phyloP scores from a whole-genome alignment of 2,329 filamentous ascomycete species.

The Mollisia scopiformis region DNA sequence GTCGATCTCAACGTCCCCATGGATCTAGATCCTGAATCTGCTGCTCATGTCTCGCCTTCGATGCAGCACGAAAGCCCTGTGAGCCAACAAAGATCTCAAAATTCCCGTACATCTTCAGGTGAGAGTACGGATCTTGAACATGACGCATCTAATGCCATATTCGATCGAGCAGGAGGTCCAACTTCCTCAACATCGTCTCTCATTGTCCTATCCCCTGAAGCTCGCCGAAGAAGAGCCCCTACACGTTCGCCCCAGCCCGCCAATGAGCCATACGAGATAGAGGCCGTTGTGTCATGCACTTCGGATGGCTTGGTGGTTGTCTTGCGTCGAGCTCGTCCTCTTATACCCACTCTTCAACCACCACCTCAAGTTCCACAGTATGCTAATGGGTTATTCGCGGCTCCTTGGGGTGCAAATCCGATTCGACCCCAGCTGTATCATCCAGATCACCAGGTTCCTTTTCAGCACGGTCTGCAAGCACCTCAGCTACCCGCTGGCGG shows the following conservation, averaged over 20 bases:
- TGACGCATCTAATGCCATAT: slow-evolving; percentile 44
- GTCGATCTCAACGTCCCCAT: slow-evolving; percentile 47
- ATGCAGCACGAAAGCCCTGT: slow-evolving; percentile 2
- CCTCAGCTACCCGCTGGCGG: slow-evolving; percentile 49
- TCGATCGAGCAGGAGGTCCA: slow-evolving; percentile 39
- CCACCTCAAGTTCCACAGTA: slow-evolving; percentile 43
- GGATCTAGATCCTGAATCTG: slow-evolving; percentile 39
- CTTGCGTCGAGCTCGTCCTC: slow-evolving; percentile 72
- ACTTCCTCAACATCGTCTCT: slow-evolving; percentile 35
- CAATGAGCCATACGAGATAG: slow-evolving; percentile 65
- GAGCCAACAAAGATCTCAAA: slow-evolving; percentile 8
- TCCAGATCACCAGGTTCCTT: slow-evolving; percentile 46
- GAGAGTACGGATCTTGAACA: slow-evolving; percentile 45
- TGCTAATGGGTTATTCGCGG: slow-evolving; percentile 73
- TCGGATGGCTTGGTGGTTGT: slow-evolving; percentile 87
- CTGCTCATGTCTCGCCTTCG: slow-evolving; percentile 1
- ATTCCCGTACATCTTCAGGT: slow-evolving; percentile 45
- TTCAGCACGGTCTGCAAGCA: slow-evolving; percentile 43
- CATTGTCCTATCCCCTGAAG: slow-evolving; percentile 18
- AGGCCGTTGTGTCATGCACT: slow-evolving; percentile 89
- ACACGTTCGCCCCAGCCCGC: slow-evolving; percentile 25
- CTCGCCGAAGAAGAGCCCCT: slow-evolving; percentile 14
- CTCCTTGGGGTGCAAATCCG: slow-evolving; percentile 76
- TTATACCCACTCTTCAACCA: slow-evolving; percentile 66
- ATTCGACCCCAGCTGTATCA: slow-evolving; percentile 47